Base-by-base conservation (phyloP, 2,329 filamentous ascomycete genomes). In the Penicillium sp. region DNA sequence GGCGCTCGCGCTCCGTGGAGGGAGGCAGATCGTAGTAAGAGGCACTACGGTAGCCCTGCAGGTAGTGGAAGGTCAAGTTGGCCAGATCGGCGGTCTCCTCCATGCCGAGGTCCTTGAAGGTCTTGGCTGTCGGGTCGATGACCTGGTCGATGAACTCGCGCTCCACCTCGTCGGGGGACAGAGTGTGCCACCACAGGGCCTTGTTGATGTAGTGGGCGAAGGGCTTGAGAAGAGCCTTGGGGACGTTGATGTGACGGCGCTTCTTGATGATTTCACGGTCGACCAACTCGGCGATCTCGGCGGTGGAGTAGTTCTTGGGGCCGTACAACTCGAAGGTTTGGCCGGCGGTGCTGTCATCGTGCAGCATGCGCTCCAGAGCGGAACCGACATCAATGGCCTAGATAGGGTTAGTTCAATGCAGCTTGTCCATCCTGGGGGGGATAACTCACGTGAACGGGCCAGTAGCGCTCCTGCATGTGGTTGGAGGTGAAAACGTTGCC, bases 241-340 rank as follows among this genome's bases (percentile, higher is more conserved):
- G 93, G 45, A 99, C 71, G 77, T 99, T 97, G 78, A 99, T 84
- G 78, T 97, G 93, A 65, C 90, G 85, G 69, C 93, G 87, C 76
- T 89, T 84, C 81, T 96, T 95, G 81, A 89, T 86, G 67, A 96
- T 97, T 80, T 99, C 94, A 64, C 85, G 87, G 80, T 97, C 92
- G 50, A 97, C 93, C 65, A 97, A 76, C 69, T 89, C 86, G 49
- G 90, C 88, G 66, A 99, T 91, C 76, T 97, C 89, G 37, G 85
- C 86, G 71, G 92, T 91, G 62, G 88, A 91, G 83, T 97, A 97
- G 72, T 96, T 85, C 77, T 89, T 94, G 46, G 94, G 93, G 2
- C 94, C 94, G 77, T 91, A 96, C 17, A 99, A 88, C 80, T 99
- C 94, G 70, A 84, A 99, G 0, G 93, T 99, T 79, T 97, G 87